Evolutionary conservation across 1,139 yeast genomes (phyloP).

Genomic region (Zygoascus meyerae): DNA sequence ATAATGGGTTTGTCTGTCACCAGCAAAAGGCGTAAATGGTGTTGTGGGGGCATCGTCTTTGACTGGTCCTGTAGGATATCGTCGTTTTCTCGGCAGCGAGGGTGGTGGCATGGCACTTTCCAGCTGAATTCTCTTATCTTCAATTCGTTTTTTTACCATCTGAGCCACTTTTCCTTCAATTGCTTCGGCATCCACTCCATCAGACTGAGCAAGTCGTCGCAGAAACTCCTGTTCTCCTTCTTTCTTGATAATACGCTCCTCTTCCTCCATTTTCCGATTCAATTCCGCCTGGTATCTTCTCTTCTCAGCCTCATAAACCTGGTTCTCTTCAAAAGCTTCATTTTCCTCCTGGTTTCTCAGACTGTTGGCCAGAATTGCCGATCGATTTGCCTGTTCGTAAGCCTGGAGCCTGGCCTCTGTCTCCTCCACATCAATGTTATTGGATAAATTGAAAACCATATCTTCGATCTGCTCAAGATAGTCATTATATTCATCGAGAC

Average conservation of each 20-base stretch:
- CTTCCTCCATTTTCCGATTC: slow-evolving; percentile 32
- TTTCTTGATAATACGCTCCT: slow-evolving; percentile 37
- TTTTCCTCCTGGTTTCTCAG: slow-evolving; percentile 62
- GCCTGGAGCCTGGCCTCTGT: slow-evolving; percentile 64
- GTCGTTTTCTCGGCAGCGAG: slow-evolving; percentile 1
- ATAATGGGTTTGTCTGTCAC: slow-evolving; percentile 64
- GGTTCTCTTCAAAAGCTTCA: slow-evolving; percentile 62
- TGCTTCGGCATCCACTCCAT: slow-evolving; percentile 43
- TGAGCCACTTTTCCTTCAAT: slow-evolving; percentile 50
- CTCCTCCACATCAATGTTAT: slow-evolving; percentile 61
- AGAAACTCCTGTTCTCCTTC: slow-evolving; percentile 66
- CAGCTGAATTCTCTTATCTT: slow-evolving; percentile 60
- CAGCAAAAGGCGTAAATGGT: slow-evolving; percentile 93
- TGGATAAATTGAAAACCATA: slow-evolving; percentile 67
- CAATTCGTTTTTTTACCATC: slow-evolving; percentile 60
- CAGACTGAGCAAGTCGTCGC: slow-evolving; percentile 49
- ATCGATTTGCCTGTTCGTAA: slow-evolving; percentile 73
- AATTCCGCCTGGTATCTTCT: slow-evolving; percentile 36
- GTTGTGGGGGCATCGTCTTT: slow-evolving; percentile 42
- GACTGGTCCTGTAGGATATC: slow-evolving; percentile 1
- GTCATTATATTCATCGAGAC: slow-evolving; percentile 56
- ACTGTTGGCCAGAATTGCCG: slow-evolving; percentile 70
- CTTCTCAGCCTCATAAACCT: slow-evolving; percentile 63
- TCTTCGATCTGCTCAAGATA: slow-evolving; percentile 83
- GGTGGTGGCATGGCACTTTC: slow-evolving; percentile 49